Evolutionary conservation across 257 asterid genomes (phyloP).

Genomic region (Solanum corneliomulleri): DNA sequence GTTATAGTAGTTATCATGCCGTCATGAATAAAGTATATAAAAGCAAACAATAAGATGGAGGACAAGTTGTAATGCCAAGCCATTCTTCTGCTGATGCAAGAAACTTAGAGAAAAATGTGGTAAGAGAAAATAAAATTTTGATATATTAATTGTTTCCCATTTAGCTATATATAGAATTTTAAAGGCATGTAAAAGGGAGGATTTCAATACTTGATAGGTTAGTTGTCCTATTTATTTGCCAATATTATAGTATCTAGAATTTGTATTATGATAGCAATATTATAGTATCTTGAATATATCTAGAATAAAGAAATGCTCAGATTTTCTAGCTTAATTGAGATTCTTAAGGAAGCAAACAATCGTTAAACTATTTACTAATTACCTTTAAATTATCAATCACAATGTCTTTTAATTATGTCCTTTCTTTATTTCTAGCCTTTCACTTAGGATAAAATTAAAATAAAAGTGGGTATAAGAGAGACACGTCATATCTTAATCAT

Average conservation of each 20-base stretch:
- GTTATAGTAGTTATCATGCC: not conserved
- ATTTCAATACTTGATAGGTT: not conserved
- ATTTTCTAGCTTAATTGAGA: not conserved
- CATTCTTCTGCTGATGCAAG: not conserved
- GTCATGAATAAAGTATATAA: constrained; percentile 2
- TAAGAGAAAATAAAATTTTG: not conserved
- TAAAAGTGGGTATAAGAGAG: not conserved
- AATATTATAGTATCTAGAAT: not conserved
- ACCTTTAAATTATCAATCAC: not conserved
- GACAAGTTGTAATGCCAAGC: not conserved
- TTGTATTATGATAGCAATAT: not conserved
- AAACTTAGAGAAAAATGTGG: not conserved
- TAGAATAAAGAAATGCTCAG: not conserved
- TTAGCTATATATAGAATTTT: constrained; percentile 3
- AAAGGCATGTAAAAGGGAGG: not conserved
- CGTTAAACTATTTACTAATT: not conserved
- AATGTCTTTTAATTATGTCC: not conserved
- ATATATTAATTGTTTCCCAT: not conserved
- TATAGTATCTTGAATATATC: not conserved
- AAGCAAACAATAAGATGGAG: not conserved
- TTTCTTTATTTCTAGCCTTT: not conserved
- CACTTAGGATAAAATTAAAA: not conserved
- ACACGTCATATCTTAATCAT: not conserved
- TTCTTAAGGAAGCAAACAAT: not conserved
- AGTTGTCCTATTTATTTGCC: constrained; percentile 3